phyloP scores from a whole-genome alignment of 2,329 filamentous ascomycete species.

The Aureobasidium sp. region DNA sequence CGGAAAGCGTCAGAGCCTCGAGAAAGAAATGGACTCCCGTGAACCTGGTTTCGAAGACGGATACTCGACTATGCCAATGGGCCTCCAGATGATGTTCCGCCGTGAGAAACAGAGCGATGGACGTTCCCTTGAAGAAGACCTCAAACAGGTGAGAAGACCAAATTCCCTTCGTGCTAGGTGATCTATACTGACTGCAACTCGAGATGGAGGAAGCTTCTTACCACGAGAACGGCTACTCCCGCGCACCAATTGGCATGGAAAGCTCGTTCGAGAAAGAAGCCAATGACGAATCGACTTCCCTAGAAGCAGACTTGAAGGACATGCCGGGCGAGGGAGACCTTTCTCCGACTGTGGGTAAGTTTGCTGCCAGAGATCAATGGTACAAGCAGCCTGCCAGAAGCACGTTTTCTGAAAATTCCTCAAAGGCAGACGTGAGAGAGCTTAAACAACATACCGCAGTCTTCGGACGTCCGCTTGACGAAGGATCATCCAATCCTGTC shows the following conservation, averaged over 20 bases:
- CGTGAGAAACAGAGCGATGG: constrained; percentile 11
- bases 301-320: constrained; percentile 10
- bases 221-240: constrained; percentile 13
- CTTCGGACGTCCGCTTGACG: background rate
- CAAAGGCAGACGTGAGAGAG: constrained; percentile 15
- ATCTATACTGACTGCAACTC: background rate
- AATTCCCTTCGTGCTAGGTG: background rate
- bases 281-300: constrained; percentile 14
- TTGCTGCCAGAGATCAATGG: constrained; percentile 26
- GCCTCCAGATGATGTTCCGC: constrained; percentile 15
- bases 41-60: constrained; percentile 13
- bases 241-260: constrained; percentile 39
- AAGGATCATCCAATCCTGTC: background rate
- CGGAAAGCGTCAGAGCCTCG: constrained; percentile 6
- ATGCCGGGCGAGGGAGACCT: constrained; percentile 29
- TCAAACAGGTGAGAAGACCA: background rate
- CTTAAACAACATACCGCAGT: background rate
- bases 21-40: constrained; percentile 9
- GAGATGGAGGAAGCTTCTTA: constrained; percentile 5
- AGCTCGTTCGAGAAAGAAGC: constrained; percentile 40
- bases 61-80: constrained; percentile 15
- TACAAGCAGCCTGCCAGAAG: constrained; percentile 25
- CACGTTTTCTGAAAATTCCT: constrained; percentile 13
- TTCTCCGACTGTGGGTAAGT: constrained; percentile 27
- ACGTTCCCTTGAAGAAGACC: constrained; percentile 9